Evolutionary conservation across 2,329 filamentous ascomycete genomes (phyloP).

Genomic region (Colletotrichum sp.): DNA sequence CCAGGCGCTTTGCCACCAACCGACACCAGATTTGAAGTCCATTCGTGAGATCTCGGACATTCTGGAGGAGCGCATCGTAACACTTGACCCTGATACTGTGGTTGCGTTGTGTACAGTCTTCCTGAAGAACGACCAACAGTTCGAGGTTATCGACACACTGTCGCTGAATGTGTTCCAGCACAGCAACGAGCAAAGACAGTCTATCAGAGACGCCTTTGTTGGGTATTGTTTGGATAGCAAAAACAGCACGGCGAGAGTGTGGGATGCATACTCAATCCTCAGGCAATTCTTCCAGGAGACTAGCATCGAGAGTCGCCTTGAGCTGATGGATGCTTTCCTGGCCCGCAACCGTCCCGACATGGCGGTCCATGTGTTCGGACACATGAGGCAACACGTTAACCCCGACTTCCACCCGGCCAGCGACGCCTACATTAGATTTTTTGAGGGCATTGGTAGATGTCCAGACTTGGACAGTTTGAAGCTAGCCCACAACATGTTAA

Average conservation of each 20-base stretch:
- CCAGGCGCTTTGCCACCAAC: conserved; percentile 66
- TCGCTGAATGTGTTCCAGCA: conserved; percentile 76
- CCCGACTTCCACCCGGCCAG: conserved; percentile 67
- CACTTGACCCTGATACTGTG: conserved; percentile 77
- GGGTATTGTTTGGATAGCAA: conserved; percentile 68
- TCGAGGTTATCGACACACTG: conserved; percentile 82
- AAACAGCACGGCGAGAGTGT: conserved; percentile 68
- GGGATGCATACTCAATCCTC: conserved; percentile 71
- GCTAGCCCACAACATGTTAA: conserved; percentile 90
- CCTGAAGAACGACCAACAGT: conserved; percentile 75
- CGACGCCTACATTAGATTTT: conserved; percentile 78
- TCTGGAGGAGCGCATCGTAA: conserved; percentile 72
- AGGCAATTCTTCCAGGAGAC: conserved; percentile 71
- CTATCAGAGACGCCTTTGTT: conserved; percentile 70
- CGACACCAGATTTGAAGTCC: conserved; percentile 69
- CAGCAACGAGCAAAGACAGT: conserved; percentile 70
- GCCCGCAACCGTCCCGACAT: conserved; percentile 79
- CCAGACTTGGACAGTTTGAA: conserved; percentile 62
- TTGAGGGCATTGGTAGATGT: conserved; percentile 74
- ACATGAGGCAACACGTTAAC: conserved; percentile 84
- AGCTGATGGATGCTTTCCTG: conserved; percentile 85
- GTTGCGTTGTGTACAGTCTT: conserved; percentile 76
- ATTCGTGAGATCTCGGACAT: conserved; percentile 77
- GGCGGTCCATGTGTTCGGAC: conserved; percentile 84
- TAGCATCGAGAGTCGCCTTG: conserved; percentile 66